Conservation (phyloP, 2,329 filamentous ascomycete species). For the Thermoascus crustaceus region DNA sequence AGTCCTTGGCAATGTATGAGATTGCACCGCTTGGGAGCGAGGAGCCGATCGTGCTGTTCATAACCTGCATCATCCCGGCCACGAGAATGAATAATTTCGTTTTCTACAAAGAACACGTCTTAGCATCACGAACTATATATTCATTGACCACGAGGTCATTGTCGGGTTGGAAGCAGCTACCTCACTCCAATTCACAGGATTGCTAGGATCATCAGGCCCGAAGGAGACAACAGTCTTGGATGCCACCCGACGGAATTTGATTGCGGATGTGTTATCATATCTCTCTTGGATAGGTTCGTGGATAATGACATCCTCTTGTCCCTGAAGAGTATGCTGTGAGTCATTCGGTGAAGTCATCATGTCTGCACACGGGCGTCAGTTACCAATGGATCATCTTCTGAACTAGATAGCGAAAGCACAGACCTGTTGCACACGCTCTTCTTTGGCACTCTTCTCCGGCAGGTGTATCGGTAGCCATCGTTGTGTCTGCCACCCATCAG, state of each 20-base stretch:
- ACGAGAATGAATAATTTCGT: conserved; percentile 30
- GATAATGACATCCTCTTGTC: conserved; percentile 5
- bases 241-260: conserved; percentile 24
- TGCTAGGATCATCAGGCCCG: conserved; percentile 24
- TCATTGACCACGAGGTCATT: background rate
- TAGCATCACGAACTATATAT: background rate
- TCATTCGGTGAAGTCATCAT: background rate
- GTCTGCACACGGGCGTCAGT: background rate
- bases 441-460: background rate
- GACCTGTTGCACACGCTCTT: background rate
- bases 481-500: background rate
- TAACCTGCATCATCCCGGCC: conserved; percentile 29
- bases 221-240: conserved; percentile 31
- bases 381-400: background rate
- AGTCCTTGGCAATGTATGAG: conserved; percentile 28
- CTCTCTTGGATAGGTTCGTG: conserved; percentile 20
- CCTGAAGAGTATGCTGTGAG: conserved; percentile 4
- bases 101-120: conserved; percentile 7
- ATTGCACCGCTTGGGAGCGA: conserved; percentile 34
- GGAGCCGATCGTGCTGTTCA: conserved; percentile 35
- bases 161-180: conserved; percentile 11
- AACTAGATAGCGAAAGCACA: background rate
- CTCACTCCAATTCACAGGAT: conserved; percentile 27
- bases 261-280: conserved; percentile 18
- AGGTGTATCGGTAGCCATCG: background rate